A percentile compares a stretch with the other conserved stretches of the same genome.
These are phyloP conservation scores for Kokia cookei DNA, from an alignment of 441 rosid species.

Conservation along the genomic window DNA sequence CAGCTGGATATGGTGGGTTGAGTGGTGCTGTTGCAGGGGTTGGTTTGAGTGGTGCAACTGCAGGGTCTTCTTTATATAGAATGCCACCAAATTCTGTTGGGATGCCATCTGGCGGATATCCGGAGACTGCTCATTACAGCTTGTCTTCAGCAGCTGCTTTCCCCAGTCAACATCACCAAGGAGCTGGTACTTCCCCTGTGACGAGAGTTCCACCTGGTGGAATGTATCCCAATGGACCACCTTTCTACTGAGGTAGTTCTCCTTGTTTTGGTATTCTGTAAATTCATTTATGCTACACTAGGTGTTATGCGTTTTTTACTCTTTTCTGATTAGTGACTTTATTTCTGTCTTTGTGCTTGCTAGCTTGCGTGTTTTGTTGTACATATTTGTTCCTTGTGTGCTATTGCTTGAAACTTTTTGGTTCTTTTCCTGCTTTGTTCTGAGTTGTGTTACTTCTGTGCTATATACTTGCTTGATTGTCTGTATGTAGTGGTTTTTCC, in stretches of 20 bases:
- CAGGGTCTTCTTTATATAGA: slow-evolving; percentile 47
- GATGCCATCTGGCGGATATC: slow-evolving; percentile 61
- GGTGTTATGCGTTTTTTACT: neutral
- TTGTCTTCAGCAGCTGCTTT: slow-evolving; percentile 44
- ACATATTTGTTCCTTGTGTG: neutral
- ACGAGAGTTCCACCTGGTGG: slow-evolving; percentile 83
- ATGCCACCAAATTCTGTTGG: slow-evolving; percentile 56
- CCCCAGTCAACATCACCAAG: slow-evolving; percentile 61
- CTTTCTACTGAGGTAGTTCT: slow-evolving; percentile 64
- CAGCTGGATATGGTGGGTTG: slow-evolving; percentile 21
- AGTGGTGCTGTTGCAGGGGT: slow-evolving; percentile 18
- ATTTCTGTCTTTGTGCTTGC: neutral
- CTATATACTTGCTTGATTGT: neutral
- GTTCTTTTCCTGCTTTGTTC: neutral
- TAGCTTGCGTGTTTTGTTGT: neutral
- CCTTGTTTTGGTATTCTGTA: neutral
- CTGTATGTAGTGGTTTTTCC: neutral
- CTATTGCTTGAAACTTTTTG: neutral
- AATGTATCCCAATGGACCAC: slow-evolving; percentile 72
- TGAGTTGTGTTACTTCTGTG: neutral
- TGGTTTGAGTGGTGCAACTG: slow-evolving; percentile 1
- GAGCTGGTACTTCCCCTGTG: slow-evolving; percentile 44
- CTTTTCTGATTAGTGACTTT: neutral
- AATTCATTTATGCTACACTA: neutral
- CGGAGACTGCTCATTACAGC: slow-evolving; percentile 58